phyloP scores from a whole-genome alignment of 805 yeast genomes.

The Metschnikowia vanudenii region DNA sequence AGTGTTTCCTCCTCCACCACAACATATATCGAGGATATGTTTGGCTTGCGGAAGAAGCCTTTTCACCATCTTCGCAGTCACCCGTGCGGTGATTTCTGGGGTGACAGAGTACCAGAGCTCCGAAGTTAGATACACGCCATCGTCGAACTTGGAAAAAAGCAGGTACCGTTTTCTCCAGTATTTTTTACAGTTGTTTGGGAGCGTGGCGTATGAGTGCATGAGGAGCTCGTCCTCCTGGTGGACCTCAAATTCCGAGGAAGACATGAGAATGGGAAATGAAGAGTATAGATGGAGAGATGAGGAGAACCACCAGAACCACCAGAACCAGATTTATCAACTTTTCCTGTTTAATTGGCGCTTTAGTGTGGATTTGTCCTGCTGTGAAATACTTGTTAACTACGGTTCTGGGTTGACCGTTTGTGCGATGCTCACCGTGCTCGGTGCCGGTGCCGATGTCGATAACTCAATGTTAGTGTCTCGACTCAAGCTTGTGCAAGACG shows the following conservation, averaged over 20 bases:
- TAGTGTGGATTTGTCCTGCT: no score
- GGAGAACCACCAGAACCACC: no score
- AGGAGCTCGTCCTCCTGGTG: conserved; percentile 28
- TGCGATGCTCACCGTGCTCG: no score
- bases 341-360: no score
- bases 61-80: conserved; percentile 52
- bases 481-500: no score
- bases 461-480: no score
- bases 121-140: conserved; percentile 64
- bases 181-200: conserved; percentile 44
- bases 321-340: no score
- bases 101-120: conserved; percentile 90
- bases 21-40: conserved; percentile 63
- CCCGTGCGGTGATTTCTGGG: conserved; percentile 69
- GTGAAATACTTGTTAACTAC: no score
- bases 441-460: no score
- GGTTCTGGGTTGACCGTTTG: no score
- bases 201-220: conserved; percentile 38
- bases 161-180: conserved; percentile 63
- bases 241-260: conserved; percentile 15
- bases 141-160: conserved; percentile 62
- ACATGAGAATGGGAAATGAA: not conserved
- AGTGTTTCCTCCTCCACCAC: conserved; percentile 88
- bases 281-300: no score
- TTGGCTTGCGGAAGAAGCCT: conserved; percentile 50